A percentile compares a stretch with the other conserved stretches of the same genome.
Evolutionary conservation across 2,329 filamentous ascomycete genomes (phyloP).

Genomic region (Aotearoamyces nothofagi): DNA sequence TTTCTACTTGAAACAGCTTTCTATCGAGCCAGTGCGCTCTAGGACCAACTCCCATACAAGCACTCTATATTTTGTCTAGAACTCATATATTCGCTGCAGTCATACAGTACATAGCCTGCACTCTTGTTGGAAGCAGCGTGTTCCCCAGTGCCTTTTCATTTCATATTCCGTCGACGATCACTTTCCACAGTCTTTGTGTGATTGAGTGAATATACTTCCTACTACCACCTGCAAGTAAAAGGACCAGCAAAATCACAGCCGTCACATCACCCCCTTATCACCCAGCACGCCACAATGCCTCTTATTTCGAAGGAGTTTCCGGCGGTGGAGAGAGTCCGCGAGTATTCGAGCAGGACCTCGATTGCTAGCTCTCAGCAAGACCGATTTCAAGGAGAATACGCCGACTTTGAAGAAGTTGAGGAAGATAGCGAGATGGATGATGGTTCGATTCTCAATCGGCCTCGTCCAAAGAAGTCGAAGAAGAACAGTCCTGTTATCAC

Average conservation of each 20-base stretch:
- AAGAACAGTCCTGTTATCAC: slow-evolving; percentile 12
- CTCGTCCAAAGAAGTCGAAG: slow-evolving; percentile 10
- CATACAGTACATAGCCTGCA: not conserved
- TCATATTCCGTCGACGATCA: too few relatives aligned
- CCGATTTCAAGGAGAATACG: slow-evolving; percentile 8
- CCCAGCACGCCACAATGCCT: slow-evolving; percentile 8
- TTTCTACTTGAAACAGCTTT: not conserved
- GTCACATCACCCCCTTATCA: too few relatives aligned
- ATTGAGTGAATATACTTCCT: too few relatives aligned
- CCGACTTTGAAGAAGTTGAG: slow-evolving; percentile 11
- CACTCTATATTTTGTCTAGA: not conserved
- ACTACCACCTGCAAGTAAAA: too few relatives aligned
- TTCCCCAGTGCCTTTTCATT: too few relatives aligned
- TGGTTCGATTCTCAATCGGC: slow-evolving; percentile 10
- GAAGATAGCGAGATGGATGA: slow-evolving; percentile 12
- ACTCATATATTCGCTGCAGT: not conserved
- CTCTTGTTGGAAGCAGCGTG: too few relatives aligned
- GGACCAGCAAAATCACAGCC: too few relatives aligned
- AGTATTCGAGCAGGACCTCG: slow-evolving; percentile 4
- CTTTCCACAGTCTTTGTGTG: too few relatives aligned
- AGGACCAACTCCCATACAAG: too few relatives aligned
- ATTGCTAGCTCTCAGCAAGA: slow-evolving; percentile 2
- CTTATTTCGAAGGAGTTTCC: slow-evolving; percentile 12
- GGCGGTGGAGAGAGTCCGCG: slow-evolving; percentile 5
- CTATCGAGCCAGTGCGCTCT: too few relatives aligned